Evolutionary conservation across 768 basidiomycete genomes (phyloP).

Genomic region (Termitomyces titanicus): DNA sequence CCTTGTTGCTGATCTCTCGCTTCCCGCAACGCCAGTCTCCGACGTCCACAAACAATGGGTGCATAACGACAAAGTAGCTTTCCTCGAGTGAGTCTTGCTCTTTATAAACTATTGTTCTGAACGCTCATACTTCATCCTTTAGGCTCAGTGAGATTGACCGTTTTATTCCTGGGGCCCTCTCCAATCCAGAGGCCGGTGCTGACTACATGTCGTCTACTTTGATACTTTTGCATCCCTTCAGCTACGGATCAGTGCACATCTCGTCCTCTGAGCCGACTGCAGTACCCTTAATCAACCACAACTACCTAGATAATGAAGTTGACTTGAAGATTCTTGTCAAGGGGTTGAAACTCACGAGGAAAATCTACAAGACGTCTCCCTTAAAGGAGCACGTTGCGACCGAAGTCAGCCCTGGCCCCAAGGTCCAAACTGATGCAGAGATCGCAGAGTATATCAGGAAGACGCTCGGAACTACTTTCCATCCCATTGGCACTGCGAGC

Average conservation of each 20-base stretch:
- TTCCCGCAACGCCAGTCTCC: background rate
- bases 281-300: constrained; percentile 14
- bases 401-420: background rate
- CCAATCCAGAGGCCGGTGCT: constrained; percentile 13
- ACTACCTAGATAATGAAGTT: constrained; percentile 14
- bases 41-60: background rate
- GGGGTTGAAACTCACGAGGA: constrained; percentile 15
- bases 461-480: background rate
- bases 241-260: constrained; percentile 35
- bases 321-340: constrained; percentile 23
- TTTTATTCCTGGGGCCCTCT: background rate
- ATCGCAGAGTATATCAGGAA: background rate
- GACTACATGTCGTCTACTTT: constrained; percentile 19
- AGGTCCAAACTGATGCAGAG: constrained; percentile 1
- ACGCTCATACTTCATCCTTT: no score
- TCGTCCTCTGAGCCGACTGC: constrained; percentile 13
- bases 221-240: constrained; percentile 32
- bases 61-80: background rate
- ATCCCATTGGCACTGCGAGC: constrained; percentile 4
- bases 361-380: constrained; percentile 5
- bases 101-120: no score
- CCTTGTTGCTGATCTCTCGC: background rate
- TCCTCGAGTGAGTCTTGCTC: background rate
- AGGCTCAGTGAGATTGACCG: background rate
- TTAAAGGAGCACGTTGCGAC: background rate